phyloP scores from a whole-genome alignment of 208 protist species.

The Cochliopodium minus region DNA sequence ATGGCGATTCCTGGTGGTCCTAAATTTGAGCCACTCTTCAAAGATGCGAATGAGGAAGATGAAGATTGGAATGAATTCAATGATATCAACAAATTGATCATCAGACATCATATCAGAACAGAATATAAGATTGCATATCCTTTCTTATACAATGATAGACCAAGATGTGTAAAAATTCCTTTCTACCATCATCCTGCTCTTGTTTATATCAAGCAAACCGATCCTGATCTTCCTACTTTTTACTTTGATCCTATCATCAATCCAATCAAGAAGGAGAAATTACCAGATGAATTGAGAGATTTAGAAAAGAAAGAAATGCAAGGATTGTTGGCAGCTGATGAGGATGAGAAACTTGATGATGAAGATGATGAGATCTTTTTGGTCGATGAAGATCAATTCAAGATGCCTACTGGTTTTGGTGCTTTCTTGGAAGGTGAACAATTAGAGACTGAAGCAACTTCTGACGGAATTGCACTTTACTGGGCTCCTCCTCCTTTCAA shows the following conservation, averaged over 20 bases:
- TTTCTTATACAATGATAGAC: conserved; percentile 92
- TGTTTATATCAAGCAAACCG: conserved; percentile 59
- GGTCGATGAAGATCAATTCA: conserved; percentile 21
- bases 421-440: conserved; percentile 57
- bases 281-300: background rate
- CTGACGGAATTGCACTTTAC: conserved; percentile 77
- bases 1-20: conserved; percentile 97
- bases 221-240: conserved; percentile 92
- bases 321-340: conserved; percentile 6
- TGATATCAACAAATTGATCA: conserved; percentile 99
- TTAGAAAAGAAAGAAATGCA: background rate
- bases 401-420: conserved; percentile 44
- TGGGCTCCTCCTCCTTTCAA: conserved; percentile 94
- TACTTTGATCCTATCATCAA: conserved; percentile 95
- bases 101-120: conserved; percentile 93
- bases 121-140: conserved; percentile 99
- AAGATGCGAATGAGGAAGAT: conserved; percentile 61
- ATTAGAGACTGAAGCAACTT: conserved; percentile 72
- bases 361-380: conserved; percentile 15
- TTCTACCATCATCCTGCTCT: conserved; percentile 77
- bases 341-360: background rate
- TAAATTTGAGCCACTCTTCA: conserved; percentile 90
- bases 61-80: conserved; percentile 99
- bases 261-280: conserved; percentile 64
- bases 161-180: conserved; percentile 68